Evolutionary conservation across 2,329 filamentous ascomycete species (phyloP), one percentile per base, ranked within the genome.

Genomic region (Talaromyces sp.): DNA sequence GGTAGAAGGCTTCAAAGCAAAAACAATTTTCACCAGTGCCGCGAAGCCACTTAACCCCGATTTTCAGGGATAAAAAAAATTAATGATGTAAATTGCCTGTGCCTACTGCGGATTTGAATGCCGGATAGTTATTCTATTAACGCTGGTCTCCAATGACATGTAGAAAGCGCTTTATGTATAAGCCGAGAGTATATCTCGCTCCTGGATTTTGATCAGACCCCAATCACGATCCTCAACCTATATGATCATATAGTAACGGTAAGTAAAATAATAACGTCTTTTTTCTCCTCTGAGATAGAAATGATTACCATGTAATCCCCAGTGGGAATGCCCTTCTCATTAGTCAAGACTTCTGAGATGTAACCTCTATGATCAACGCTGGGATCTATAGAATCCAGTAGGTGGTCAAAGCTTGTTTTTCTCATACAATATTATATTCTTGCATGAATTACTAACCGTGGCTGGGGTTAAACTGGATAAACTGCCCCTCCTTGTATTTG

Each of bases 181-280:
- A 34, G 61, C 40, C 23, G 51, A 12, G 36, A 62, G n/a, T 51
- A 62, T 62, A 50, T 62, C 56, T 5, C 51, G 31, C 28, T 62
- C 61, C 18, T 62, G 51, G 2, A 62, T 57, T 27, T 59, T 56
- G 30, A 62, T 36, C 2, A 52, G 52, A 10, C 61, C 61, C 61
- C 61, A 62, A 23, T 62, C 61, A 34, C 61, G 40, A 7, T 62
- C 61, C 33, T 62, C 61, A 36, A 62, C 61, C 61, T 62, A 54
- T 18, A 44, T 12, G 28, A 23, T 27, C 9, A n/a, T 23, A 53
- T 53, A 9, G 18, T 27, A 36, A 8, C 12, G 31, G 16, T 60
- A 55, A 34, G 30, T 7, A 61, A 4, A 8, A n/a, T 9, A 16
- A 30, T 27, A 4, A 28, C 14, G 34, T 6, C 10, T 27, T 31